These are phyloP conservation scores for Vigna radiata DNA, from an alignment of 306 rosid species.

Conservation along the genomic window DNA sequence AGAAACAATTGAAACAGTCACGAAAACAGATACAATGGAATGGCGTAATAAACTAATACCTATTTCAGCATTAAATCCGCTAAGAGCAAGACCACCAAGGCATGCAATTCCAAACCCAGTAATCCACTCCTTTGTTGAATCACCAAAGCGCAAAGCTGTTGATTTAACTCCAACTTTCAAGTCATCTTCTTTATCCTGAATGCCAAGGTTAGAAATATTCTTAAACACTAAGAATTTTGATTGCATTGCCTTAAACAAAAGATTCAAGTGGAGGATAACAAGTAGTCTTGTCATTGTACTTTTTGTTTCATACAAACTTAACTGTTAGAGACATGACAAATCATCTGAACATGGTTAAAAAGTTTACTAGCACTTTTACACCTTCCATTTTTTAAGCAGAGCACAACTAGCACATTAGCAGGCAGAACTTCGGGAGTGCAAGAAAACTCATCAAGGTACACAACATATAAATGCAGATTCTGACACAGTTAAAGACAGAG, in stretches of 20 bases:
- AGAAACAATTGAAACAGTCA: constrained; percentile 25
- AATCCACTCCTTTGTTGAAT: constrained; percentile 82
- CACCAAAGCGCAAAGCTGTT: constrained; percentile 94
- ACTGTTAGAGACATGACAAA: constrained; percentile 16
- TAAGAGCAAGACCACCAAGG: constrained; percentile 72
- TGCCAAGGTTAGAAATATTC: constrained; percentile 31
- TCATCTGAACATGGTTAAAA: constrained; percentile 37
- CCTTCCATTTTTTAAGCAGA: constrained; percentile 10
- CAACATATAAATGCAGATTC: constrained; percentile 3
- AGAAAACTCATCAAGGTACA: constrained; percentile 10
- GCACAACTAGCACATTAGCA: constrained; percentile 1
- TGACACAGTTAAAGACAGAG: constrained; percentile 17
- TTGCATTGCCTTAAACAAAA: constrained; percentile 37
- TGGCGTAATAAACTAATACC: constrained; percentile 52
- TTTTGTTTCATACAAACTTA: constrained; percentile 19
- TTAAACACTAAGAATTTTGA: constrained; percentile 31
- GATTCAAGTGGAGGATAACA: constrained; percentile 27
- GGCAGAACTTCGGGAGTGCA: constrained; percentile 27
- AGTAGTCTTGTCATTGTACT: constrained; percentile 27
- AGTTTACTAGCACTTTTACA: constrained; percentile 1
- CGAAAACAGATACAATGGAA: constrained; percentile 13
- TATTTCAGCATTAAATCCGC: constrained; percentile 82
- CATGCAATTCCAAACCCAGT: constrained; percentile 78
- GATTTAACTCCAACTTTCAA: constrained; percentile 92
- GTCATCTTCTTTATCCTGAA: constrained; percentile 94